phyloP scores from a whole-genome alignment of 306 rosid genomes.

The Abrus pulchellus region DNA sequence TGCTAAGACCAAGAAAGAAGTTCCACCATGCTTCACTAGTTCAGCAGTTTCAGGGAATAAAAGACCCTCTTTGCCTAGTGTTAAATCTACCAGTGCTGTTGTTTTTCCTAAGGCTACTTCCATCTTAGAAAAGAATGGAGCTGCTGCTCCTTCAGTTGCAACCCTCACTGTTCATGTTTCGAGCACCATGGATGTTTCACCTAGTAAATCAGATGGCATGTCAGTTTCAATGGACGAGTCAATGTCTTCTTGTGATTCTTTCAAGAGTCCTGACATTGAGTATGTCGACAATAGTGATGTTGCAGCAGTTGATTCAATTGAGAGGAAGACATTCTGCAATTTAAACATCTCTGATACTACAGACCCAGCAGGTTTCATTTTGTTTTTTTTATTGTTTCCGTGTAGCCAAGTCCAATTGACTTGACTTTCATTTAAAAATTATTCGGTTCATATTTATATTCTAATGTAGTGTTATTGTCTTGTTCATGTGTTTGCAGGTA shows the following conservation, averaged over 20 bases:
- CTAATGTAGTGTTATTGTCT: not conserved
- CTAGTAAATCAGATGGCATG: constrained; percentile 78
- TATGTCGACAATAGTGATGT: constrained; percentile 78
- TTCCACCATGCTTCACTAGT: constrained; percentile 44
- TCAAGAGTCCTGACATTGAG: constrained; percentile 89
- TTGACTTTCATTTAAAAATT: not conserved
- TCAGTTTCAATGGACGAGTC: constrained; percentile 89
- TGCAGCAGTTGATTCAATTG: constrained; percentile 68
- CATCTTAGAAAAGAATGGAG: constrained; percentile 51
- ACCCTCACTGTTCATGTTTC: constrained; percentile 52
- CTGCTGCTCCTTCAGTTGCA: constrained; percentile 36
- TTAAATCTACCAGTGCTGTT: constrained; percentile 53
- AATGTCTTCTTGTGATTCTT: constrained; percentile 87
- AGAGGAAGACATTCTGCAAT: constrained; percentile 74
- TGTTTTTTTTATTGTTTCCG: not conserved
- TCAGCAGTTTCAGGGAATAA: constrained; percentile 46
- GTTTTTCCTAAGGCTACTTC: constrained; percentile 57
- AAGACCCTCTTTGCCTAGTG: constrained; percentile 47
- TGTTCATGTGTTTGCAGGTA: constrained; percentile 58
- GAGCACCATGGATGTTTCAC: constrained; percentile 71
- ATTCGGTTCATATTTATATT: not conserved
- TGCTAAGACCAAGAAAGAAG: constrained; percentile 73
- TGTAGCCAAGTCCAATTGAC: not conserved
- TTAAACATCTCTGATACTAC: constrained; percentile 74
- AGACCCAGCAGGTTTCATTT: constrained; percentile 60